These are phyloP conservation scores for Neurospora tetraspora DNA, from an alignment of 495 filamentous ascomycete species.

Conservation along the genomic window DNA sequence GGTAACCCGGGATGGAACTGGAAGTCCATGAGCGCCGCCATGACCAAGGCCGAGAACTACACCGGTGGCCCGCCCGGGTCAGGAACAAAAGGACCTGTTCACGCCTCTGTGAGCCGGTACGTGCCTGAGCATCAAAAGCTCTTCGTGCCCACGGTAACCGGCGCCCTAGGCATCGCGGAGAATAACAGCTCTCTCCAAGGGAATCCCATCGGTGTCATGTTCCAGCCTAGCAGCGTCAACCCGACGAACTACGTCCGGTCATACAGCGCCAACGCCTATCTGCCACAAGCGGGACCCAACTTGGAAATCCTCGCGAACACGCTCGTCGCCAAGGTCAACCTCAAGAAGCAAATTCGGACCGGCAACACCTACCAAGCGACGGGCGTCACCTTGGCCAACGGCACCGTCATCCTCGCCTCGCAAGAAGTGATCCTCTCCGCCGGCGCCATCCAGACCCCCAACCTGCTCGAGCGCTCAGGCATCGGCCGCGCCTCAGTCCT, in stretches of 20 bases:
- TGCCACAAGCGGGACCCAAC: no score
- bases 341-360: no score
- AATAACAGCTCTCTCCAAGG: constrained; percentile 28
- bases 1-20: constrained; percentile 48
- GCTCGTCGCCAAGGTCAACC: no score
- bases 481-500: background rate
- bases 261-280: no score
- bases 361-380: constrained; percentile 18
- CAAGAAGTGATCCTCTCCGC: constrained; percentile 44
- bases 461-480: no score
- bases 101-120: constrained; percentile 23
- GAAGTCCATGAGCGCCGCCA: constrained; percentile 29
- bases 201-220: constrained; percentile 24
- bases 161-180: constrained; percentile 17
- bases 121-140: constrained; percentile 7
- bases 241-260: no score
- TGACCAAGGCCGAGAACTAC: constrained; percentile 30
- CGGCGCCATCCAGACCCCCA: constrained; percentile 28
- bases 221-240: constrained; percentile 16
- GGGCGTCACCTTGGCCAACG: constrained; percentile 20
- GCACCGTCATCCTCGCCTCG: constrained; percentile 23
- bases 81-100: constrained; percentile 20
- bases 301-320: no score
- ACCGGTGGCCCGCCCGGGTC: constrained; percentile 3
- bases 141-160: constrained; percentile 1